A percentile compares a stretch with the other conserved stretches of the same genome.
phyloP scores from a whole-genome alignment of 257 asterid species.

The Paraleonurus japonicus region DNA sequence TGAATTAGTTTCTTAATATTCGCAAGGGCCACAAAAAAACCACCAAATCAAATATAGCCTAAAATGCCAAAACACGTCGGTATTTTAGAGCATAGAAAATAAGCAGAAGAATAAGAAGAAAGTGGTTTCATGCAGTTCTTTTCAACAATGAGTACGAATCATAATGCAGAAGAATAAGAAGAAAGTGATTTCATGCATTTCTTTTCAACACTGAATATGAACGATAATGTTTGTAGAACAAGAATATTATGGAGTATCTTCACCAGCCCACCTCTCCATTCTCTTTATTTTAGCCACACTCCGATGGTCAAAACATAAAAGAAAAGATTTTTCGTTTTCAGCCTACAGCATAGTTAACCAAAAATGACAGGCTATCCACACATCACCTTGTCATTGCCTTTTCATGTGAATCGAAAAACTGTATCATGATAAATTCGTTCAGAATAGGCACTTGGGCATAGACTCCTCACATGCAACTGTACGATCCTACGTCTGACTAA shows the following conservation, averaged over 20 bases:
- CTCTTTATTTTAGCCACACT: background rate
- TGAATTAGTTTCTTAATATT: background rate
- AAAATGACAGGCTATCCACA: background rate
- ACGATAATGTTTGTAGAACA: background rate
- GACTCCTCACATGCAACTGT: constrained; percentile 12
- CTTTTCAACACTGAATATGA: background rate
- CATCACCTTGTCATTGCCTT: background rate
- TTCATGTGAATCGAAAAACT: background rate
- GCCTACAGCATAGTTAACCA: background rate
- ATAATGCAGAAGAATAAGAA: background rate
- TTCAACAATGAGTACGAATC: background rate
- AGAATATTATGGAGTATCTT: background rate
- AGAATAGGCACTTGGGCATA: background rate
- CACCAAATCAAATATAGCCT: background rate
- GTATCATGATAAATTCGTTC: background rate
- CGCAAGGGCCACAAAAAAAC: background rate
- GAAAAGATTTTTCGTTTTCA: background rate
- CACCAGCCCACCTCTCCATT: background rate
- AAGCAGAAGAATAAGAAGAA: background rate
- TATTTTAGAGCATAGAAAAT: background rate
- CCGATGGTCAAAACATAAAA: background rate
- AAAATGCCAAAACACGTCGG: background rate
- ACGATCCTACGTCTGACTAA: background rate
- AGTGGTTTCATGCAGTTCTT: background rate
- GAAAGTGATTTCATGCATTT: background rate